Evolutionary conservation across 805 yeast species (phyloP).

Genomic region (Pichia manshurica): DNA sequence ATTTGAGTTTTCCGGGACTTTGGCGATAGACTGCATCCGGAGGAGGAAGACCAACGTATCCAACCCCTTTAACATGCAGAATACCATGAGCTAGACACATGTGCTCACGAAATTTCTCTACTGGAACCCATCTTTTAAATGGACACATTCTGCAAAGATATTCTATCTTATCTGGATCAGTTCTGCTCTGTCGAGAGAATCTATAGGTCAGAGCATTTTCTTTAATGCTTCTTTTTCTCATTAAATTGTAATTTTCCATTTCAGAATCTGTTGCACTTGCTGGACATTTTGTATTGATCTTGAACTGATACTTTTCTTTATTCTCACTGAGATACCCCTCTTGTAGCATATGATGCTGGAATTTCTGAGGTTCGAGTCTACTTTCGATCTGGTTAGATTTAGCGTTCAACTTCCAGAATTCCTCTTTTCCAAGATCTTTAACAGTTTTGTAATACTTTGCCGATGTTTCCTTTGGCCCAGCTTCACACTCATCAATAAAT

Average conservation of each 20-base stretch:
- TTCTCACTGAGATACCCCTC: neutral
- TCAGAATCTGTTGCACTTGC: slow-evolving; percentile 14
- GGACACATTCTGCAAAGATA: slow-evolving; percentile 22
- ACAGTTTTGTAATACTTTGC: slow-evolving; percentile 2
- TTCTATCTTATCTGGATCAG: neutral
- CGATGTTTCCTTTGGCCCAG: neutral
- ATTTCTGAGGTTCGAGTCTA: slow-evolving; percentile 17
- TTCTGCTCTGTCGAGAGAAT: slow-evolving; percentile 10
- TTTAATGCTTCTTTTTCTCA: slow-evolving; percentile 7
- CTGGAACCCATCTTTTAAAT: slow-evolving; percentile 19
- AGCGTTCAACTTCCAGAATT: slow-evolving; percentile 11
- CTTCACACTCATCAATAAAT: neutral
- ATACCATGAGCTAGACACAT: slow-evolving; percentile 25
- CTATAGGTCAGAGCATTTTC: slow-evolving; percentile 12
- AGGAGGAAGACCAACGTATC: slow-evolving; percentile 15
- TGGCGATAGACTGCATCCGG: slow-evolving; percentile 18
- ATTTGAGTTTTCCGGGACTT: slow-evolving; percentile 15
- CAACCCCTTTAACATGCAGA: slow-evolving; percentile 1
- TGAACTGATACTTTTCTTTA: neutral
- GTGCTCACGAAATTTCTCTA: slow-evolving; percentile 14
- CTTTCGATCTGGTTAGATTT: neutral
- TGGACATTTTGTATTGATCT: slow-evolving; percentile 16
- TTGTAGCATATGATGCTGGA: slow-evolving; percentile 15
- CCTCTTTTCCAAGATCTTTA: neutral
- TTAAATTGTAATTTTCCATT: slow-evolving; percentile 3